Conservation (phyloP, 140 eudicot species). For the Oenanthe javanica region DNA sequence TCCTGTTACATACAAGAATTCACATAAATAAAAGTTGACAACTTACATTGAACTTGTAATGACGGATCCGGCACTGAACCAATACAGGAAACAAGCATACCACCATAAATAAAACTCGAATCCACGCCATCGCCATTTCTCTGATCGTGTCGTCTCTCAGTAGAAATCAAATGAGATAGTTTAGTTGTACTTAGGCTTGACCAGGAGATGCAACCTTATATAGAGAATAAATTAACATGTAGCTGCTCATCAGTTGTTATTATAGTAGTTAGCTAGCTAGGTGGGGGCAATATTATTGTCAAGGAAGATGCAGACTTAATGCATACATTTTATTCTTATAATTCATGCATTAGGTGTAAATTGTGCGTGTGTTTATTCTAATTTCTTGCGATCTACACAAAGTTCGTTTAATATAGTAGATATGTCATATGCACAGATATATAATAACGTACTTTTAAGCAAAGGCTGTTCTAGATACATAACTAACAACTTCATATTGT, state of each 20-base stretch:
- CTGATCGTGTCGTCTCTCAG: neutral
- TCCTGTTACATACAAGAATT: too few species aligned
- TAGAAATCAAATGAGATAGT: neutral
- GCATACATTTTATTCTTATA: neutral
- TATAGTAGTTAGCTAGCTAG: neutral
- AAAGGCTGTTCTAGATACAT: neutral
- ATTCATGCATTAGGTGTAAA: constrained; percentile 2
- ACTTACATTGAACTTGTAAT: constrained; percentile 5
- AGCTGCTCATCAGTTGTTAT: neutral
- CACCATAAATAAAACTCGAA: neutral
- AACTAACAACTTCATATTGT: constrained; percentile 1
- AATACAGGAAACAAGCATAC: constrained; percentile 1
- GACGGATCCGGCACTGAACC: constrained; percentile 2
- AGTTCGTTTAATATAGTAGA: neutral
- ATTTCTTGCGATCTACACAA: constrained; percentile 1
- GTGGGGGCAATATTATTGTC: neutral
- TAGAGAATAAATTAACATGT: neutral
- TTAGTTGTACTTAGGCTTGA: neutral
- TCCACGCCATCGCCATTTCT: neutral
- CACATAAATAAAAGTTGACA: neutral
- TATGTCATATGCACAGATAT: neutral
- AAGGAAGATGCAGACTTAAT: constrained; percentile 2
- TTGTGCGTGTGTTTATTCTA: neutral
- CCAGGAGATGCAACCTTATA: neutral
- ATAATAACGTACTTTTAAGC: neutral